phyloP scores from a whole-genome alignment of 2,329 filamentous ascomycete species.

The Colletotrichum destructivum region DNA sequence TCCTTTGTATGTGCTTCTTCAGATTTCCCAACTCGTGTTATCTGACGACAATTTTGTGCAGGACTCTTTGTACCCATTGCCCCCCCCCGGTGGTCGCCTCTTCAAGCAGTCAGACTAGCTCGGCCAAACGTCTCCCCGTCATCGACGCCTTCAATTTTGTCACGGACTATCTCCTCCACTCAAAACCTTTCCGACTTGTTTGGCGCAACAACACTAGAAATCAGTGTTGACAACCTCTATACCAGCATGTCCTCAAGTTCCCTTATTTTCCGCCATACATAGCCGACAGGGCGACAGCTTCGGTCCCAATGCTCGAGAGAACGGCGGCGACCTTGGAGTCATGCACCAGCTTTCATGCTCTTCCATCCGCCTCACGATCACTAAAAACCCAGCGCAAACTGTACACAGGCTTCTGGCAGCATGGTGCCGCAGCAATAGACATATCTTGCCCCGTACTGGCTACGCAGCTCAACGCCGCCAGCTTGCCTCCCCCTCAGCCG shows the following conservation, averaged over 20 bases:
- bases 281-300: constrained; percentile 35
- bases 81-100: neutral
- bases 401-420: constrained; percentile 68
- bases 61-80: neutral
- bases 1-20: neutral
- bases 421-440: constrained; percentile 67
- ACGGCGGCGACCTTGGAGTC: constrained; percentile 70
- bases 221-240: neutral
- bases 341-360: constrained; percentile 67
- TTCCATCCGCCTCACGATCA: constrained; percentile 55
- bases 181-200: constrained; percentile 27
- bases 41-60: neutral
- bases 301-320: constrained; percentile 69
- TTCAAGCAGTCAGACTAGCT: neutral
- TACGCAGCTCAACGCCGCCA: constrained; percentile 45
- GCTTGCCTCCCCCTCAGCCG: constrained; percentile 44
- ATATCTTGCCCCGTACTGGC: constrained; percentile 56
- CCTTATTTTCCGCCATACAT: constrained; percentile 21
- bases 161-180: constrained; percentile 26
- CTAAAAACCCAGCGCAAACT: constrained; percentile 61
- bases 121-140: constrained; percentile 17
- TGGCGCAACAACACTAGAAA: constrained; percentile 24
- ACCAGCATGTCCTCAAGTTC: constrained; percentile 27
- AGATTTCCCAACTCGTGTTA: neutral
- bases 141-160: constrained; percentile 30